Percentiles rank a stretch among this genome's conserved stretches.
Evolutionary conservation across 352 stramenopile species (phyloP).

Genomic region (Pythium volutum): DNA sequence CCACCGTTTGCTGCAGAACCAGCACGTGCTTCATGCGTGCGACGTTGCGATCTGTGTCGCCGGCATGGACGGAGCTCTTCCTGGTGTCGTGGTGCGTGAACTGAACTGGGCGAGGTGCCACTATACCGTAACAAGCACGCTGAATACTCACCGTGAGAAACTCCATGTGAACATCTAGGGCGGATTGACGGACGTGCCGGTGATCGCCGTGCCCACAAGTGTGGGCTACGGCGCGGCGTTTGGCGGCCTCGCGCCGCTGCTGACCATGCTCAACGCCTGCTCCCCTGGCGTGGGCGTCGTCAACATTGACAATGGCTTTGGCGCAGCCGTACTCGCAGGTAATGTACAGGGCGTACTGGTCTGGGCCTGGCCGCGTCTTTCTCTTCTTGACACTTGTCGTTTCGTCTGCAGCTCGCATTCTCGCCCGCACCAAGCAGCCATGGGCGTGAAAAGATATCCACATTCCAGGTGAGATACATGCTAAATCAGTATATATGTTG

Average conservation of each 20-base stretch:
- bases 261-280: constrained; percentile 98
- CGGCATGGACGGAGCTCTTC: constrained; percentile 97
- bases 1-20: constrained; percentile 88
- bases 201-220: constrained; percentile 91
- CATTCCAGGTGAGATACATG: neutral
- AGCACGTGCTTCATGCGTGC: constrained; percentile 77
- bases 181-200: constrained; percentile 74
- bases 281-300: constrained; percentile 97
- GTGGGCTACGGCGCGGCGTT: constrained; percentile 91
- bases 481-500: constrained; percentile 28
- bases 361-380: neutral
- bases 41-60: constrained; percentile 95
- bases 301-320: constrained; percentile 99
- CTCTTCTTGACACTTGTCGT: neutral
- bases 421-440: neutral
- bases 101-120: too few species aligned
- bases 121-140: too few species aligned
- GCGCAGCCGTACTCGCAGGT: constrained; percentile 92
- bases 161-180: constrained; percentile 32
- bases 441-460: too few species aligned
- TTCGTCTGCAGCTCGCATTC: constrained; percentile 22
- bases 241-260: constrained; percentile 90
- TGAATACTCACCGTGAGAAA: too few species aligned
- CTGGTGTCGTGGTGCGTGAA: constrained; percentile 91
- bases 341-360: neutral